These are phyloP conservation scores for Cordyceps militaris DNA, from an alignment of 2,329 filamentous ascomycete genomes.

Conservation along the genomic window DNA sequence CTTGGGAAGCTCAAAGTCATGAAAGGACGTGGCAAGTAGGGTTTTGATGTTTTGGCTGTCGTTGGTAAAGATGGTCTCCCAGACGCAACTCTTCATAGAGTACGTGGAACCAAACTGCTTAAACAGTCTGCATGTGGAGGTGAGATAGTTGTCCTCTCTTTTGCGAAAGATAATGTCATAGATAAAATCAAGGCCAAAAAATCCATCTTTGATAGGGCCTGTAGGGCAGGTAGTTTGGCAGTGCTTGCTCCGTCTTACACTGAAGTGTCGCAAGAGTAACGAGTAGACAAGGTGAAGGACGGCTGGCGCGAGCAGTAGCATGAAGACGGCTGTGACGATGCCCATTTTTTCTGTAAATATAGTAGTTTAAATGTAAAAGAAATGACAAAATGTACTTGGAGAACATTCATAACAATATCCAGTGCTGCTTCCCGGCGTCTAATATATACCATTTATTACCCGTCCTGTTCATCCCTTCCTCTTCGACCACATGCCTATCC, in stretches of 20 bases:
- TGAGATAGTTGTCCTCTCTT: conserved; percentile 22
- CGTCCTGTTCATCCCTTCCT: not conserved
- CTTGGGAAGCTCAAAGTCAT: conserved; percentile 38
- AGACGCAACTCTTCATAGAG: conserved; percentile 26
- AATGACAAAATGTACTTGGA: not conserved
- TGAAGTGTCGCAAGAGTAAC: conserved; percentile 11
- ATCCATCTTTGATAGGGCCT: conserved; percentile 23
- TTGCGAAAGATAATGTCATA: conserved; percentile 24
- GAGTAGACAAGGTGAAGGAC: conserved; percentile 17
- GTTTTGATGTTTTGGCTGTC: conserved; percentile 50
- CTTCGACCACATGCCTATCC: not conserved
- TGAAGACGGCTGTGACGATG: not conserved
- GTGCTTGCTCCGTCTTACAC: conserved; percentile 13
- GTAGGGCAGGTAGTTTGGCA: conserved; percentile 20
- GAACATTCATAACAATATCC: not conserved
- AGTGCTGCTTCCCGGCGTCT: not conserved
- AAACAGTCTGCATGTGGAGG: conserved; percentile 22
- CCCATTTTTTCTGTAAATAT: not conserved
- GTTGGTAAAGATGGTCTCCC: conserved; percentile 28
- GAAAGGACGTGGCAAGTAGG: conserved; percentile 44
- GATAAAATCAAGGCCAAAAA: conserved; percentile 30
- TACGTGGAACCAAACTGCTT: conserved; percentile 27
- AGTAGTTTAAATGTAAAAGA: not conserved
- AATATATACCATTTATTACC: not conserved
- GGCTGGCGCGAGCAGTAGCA: conserved; percentile 1